phyloP scores from a whole-genome alignment of 306 rosid species.

The Cucurbita moschata region DNA sequence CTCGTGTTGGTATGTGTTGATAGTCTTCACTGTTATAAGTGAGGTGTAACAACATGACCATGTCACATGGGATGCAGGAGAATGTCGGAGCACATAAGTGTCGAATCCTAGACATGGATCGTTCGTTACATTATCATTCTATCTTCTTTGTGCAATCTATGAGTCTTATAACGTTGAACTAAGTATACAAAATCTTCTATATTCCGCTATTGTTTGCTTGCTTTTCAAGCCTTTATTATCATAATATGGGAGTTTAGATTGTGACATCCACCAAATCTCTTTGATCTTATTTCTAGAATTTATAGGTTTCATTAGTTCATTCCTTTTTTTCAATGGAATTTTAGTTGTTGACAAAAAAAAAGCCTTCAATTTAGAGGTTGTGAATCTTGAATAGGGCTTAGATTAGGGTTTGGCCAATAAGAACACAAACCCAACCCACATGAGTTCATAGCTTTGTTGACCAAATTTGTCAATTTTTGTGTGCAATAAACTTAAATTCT shows the following conservation, averaged over 20 bases:
- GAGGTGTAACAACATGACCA: too few relatives aligned
- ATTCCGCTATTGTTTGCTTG: neutral
- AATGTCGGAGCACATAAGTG: too few relatives aligned
- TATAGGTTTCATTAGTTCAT: neutral
- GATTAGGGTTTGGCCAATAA: neutral
- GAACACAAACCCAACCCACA: neutral
- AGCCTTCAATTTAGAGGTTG: too few relatives aligned
- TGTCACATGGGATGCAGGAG: too few relatives aligned
- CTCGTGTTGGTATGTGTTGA: too few relatives aligned
- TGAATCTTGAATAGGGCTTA: too few relatives aligned
- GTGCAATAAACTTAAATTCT: neutral
- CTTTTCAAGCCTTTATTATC: neutral
- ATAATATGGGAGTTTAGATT: neutral
- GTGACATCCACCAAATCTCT: conserved; percentile 1
- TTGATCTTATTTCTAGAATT: neutral
- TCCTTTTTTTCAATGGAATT: neutral
- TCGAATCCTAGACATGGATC: too few relatives aligned
- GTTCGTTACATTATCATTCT: too few relatives aligned
- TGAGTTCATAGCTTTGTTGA: neutral
- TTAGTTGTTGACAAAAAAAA: neutral
- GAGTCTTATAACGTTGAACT: neutral
- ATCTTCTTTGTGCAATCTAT: neutral
- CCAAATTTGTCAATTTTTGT: neutral
- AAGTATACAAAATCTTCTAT: neutral
- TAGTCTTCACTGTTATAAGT: too few relatives aligned